These are phyloP conservation scores for Secale cereale DNA, from an alignment of 176 grass and related monocot genomes.

Conservation along the genomic window DNA sequence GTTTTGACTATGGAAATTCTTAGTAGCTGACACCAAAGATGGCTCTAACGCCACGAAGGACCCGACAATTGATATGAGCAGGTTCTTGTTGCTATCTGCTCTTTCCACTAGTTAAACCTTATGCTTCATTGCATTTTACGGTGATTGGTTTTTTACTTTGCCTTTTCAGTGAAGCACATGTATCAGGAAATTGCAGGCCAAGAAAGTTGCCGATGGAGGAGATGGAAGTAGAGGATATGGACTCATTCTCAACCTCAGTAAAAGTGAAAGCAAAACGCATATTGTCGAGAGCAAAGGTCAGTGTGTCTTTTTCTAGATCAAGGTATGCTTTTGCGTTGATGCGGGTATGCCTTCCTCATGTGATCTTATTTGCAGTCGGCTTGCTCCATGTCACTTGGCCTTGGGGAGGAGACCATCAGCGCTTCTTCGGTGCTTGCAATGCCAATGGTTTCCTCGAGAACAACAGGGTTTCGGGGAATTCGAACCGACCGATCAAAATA, in stretches of 20 bases:
- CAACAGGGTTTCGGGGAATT: slow-evolving; percentile 71
- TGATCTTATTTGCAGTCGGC: slow-evolving; percentile 57
- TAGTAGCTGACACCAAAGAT: slow-evolving; percentile 55
- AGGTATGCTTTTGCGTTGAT: slow-evolving; percentile 5
- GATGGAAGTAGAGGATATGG: slow-evolving; percentile 46
- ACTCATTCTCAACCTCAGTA: slow-evolving; percentile 51
- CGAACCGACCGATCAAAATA: slow-evolving; percentile 64
- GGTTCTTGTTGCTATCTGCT: slow-evolving; percentile 46
- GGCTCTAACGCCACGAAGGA: slow-evolving; percentile 29
- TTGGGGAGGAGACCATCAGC: slow-evolving; percentile 65
- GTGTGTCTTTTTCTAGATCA: slow-evolving; percentile 11
- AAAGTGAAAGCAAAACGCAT: slow-evolving; percentile 65
- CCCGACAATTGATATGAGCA: slow-evolving; percentile 49
- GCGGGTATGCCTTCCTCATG: slow-evolving; percentile 8
- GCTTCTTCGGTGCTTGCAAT: slow-evolving; percentile 88
- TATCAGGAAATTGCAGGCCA: slow-evolving; percentile 35
- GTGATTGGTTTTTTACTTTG: neutral
- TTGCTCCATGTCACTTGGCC: slow-evolving; percentile 77
- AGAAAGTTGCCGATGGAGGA: slow-evolving; percentile 61
- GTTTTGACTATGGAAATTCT: slow-evolving; percentile 40
- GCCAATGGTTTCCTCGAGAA: slow-evolving; percentile 89
- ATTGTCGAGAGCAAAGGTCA: slow-evolving; percentile 80
- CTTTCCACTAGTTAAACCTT: slow-evolving; percentile 15
- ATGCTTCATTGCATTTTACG: neutral
- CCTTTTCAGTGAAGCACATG: slow-evolving; percentile 3